Base-by-base conservation (phyloP, 2,329 filamentous ascomycete genomes). In the Phaeoacremonium minimum region DNA sequence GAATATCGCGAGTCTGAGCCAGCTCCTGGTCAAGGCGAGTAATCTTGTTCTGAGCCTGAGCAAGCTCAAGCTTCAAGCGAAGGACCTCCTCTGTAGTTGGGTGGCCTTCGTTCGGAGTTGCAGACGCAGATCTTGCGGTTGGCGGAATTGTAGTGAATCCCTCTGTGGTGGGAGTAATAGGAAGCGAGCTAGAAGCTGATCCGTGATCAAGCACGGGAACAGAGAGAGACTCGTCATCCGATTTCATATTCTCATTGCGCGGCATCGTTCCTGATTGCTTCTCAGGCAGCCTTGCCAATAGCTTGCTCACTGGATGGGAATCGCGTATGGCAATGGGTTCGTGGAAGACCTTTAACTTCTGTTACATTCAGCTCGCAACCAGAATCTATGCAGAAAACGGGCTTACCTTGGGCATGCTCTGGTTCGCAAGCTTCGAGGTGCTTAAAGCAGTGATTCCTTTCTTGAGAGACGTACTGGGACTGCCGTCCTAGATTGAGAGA, bases 21-120 rank as follows among this genome's bases (percentile, higher is more conserved):
- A 87, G 70, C 61, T 88, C 82, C 36, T 85, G 74, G 40, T 85
- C 83, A 53, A 89, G 79, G 38, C 77, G 80, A 31, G 73, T 75
- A 51, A 90, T 85, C 51, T 82, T 76, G 54, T 71, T 80, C 42
- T 85, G 78, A 22, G 85, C 84, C 43, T 80, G 72, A 30, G 82
- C 81, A 35, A 91, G 74, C 60, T 89, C 78, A 35, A 80, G 61
- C 64, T 85, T 86, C 39, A 90, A 67, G 35, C 77, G 78, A 41
- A 79, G 63, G 18, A 89, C 63, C 55, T 88, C 83, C 18, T 79
- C 75, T 19, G 64, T 63, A 35, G 63, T 56, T 11, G 42, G 39
- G 32, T 58, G 54, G 37, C 51, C 49, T 29, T 71, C 69, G 18
- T 71, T 67, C 7, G 71, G 56, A 7, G 60, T 58, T 28, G 67